Evolutionary conservation across 768 basidiomycete species (phyloP), one percentile per base, ranked within the genome.

Genomic region (Grammothele lineata): DNA sequence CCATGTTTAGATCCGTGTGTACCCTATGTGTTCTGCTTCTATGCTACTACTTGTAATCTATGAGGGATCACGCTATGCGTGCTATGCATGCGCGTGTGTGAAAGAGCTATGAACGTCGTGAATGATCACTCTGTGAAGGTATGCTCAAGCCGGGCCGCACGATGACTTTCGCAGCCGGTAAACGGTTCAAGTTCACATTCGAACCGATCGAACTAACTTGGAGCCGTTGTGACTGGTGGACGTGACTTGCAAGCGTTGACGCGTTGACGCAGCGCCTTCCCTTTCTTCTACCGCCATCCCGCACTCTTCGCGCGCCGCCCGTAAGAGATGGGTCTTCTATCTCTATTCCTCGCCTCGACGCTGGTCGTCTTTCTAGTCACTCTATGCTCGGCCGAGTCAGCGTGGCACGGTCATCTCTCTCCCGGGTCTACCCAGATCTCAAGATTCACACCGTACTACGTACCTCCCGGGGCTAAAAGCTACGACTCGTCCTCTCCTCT

Each of bases 401-500:
- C 87, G 22, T 88, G 87, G 87, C 86, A 87, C 53, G 85, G 87
- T 0, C 69, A 78, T 54, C 72, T 71, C 3, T 70, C 74, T 0
- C 71, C 75, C 17, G 78, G 70, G 14, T 74, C 83, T 15, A 70
- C 64, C 11, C 65, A 61, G 35, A 70, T 70, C 15, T 56, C 68
- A 1, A 42, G 62, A 3, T 88, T 88, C 66, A 72, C 74, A 2
- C 83, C 86, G 0, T 89, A 79, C 68, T 89, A 83, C 58, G 81
- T 86, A 61, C 81, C 87, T 47, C 76, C 78, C 11, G 86, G 87
- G 23, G 74, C 85, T 5, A 84, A 78, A 71, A 70, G 75, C 55
- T 85, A 85, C 51, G 80, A 83, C 59, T 86, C 86, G 1, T 69
- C 74, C 26, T 88, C 85, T 22, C 82, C 80, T 18, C 60, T 85